Conservation (phyloP, 2,329 filamentous ascomycete species). For the Penicillium crustosum region DNA sequence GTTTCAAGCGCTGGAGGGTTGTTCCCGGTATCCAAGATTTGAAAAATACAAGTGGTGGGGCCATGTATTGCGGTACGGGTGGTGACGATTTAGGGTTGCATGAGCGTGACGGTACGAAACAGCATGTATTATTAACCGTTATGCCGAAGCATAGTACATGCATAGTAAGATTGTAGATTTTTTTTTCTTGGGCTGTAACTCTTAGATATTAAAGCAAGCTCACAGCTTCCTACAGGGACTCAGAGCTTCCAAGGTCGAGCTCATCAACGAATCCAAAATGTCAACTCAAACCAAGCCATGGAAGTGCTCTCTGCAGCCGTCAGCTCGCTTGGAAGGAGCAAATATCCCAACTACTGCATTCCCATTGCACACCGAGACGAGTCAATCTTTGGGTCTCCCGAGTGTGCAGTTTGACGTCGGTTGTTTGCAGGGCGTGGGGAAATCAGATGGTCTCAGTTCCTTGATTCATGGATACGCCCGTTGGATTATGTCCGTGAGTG, state of each 20-base stretch:
- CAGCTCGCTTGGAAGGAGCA: background rate
- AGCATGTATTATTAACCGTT: background rate
- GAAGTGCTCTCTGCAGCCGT: constrained; percentile 1
- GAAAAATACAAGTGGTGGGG: background rate
- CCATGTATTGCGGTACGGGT: background rate
- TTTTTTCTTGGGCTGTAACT: background rate
- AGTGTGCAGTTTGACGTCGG: background rate
- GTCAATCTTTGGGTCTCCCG: background rate
- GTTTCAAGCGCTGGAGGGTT: background rate
- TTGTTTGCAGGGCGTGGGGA: background rate
- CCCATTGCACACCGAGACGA: background rate
- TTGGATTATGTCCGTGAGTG: constrained; percentile 2
- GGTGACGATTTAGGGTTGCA: background rate
- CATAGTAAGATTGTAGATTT: background rate
- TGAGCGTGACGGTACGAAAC: background rate
- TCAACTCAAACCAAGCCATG: background rate
- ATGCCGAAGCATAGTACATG: background rate
- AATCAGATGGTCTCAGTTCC: background rate
- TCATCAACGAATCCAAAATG: background rate
- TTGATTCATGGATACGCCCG: constrained; percentile 1
- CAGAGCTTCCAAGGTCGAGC: background rate
- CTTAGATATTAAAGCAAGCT: background rate
- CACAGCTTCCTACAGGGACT: background rate
- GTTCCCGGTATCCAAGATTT: background rate
- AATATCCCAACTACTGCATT: background rate